These are phyloP conservation scores for Angophora floribunda DNA, from an alignment of 345 rosid species.

Conservation along the genomic window DNA sequence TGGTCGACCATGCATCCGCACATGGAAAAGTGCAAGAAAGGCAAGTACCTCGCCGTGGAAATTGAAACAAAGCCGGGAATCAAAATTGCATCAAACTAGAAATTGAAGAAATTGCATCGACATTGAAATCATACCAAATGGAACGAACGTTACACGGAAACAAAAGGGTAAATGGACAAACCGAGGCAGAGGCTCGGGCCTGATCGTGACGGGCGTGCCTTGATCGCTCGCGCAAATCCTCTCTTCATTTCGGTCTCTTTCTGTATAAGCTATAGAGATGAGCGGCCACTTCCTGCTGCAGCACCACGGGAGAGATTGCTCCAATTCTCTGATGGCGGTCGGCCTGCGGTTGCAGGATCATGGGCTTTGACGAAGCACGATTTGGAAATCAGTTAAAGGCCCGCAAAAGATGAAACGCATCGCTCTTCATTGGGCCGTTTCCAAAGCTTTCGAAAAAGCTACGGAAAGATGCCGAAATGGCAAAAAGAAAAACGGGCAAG, in stretches of 20 bases:
- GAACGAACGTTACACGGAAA: background rate
- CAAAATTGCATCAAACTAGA: background rate
- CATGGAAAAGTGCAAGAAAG: background rate
- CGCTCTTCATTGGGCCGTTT: background rate
- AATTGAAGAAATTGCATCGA: background rate
- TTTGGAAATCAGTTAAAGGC: background rate
- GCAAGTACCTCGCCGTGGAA: background rate
- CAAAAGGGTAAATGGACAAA: background rate
- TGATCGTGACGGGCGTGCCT: too few species aligned
- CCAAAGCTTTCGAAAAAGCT: background rate
- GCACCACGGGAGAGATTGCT: background rate
- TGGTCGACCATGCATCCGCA: accelerated
- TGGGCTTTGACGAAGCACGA: background rate
- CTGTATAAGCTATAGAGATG: background rate
- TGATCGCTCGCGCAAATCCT: too few species aligned
- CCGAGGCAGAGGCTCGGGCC: too few species aligned
- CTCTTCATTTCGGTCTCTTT: too few species aligned
- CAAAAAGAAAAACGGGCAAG: background rate
- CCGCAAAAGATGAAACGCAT: background rate
- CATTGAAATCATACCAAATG: background rate
- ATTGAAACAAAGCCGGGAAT: background rate
- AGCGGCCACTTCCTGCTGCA: background rate
- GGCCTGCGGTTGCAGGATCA: background rate
- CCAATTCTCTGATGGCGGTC: background rate
- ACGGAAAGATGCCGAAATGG: background rate